Percentiles rank a stretch among this genome's conserved stretches.
phyloP scores from a whole-genome alignment of 2,329 filamentous ascomycete species.

The Aspergillus latus region DNA sequence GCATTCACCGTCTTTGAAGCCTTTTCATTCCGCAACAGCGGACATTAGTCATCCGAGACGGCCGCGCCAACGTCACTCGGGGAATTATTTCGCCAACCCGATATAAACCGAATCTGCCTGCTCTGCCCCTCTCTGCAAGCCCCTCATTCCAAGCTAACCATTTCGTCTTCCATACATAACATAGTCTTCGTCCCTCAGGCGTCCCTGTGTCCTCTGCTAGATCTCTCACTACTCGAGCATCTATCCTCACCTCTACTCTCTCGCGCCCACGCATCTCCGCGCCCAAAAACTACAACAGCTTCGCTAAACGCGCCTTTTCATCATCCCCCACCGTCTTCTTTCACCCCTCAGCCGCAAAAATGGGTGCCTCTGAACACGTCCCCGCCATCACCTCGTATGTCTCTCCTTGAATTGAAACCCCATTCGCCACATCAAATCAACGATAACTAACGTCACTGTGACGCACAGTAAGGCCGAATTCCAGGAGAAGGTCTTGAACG shows the following conservation, averaged over 20 bases:
- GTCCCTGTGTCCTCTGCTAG: slow-evolving; percentile 15
- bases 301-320: slow-evolving; percentile 29
- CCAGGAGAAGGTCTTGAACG: slow-evolving; percentile 49
- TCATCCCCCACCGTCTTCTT: slow-evolving; percentile 37
- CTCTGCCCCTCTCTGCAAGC: slow-evolving; percentile 24
- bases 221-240: slow-evolving; percentile 17
- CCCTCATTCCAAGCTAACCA: slow-evolving; percentile 26
- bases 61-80: slow-evolving; percentile 31
- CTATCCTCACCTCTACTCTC: slow-evolving; percentile 14
- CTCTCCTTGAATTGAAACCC: neutral
- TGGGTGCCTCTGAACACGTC: slow-evolving; percentile 23
- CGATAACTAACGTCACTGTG: neutral
- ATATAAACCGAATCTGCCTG: slow-evolving; percentile 27
- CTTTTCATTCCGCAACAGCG: slow-evolving; percentile 13
- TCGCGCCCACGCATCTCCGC: slow-evolving; percentile 9
- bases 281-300: neutral
- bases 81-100: slow-evolving; percentile 15
- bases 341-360: slow-evolving; percentile 44
- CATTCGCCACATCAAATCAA: neutral
- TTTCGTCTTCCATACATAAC: slow-evolving; percentile 13
- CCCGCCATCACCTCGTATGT: slow-evolving; percentile 29
- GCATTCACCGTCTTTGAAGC: neutral
- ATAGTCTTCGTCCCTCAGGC: slow-evolving; percentile 29
- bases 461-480: slow-evolving; percentile 59
- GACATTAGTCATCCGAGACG: slow-evolving; percentile 25